phyloP scores from a whole-genome alignment of 2,329 filamentous ascomycete species.

The Dryadomyces quercus-mongolicae region DNA sequence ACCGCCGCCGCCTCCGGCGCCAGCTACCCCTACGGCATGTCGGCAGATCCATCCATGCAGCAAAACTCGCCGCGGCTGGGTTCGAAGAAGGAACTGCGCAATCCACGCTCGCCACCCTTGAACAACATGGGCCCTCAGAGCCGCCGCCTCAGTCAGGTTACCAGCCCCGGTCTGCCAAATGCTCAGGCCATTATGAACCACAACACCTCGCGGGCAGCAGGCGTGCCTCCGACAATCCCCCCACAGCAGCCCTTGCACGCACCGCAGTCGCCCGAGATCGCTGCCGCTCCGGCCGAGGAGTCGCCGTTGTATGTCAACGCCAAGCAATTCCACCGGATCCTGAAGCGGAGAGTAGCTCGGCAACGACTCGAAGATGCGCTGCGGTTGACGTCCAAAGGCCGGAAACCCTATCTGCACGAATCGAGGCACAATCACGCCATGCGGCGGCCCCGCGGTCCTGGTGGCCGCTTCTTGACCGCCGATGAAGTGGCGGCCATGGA shows the following conservation, averaged over 20 bases:
- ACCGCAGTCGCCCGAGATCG: conserved; percentile 69
- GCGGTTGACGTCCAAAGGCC: conserved; percentile 82
- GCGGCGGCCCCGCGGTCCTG: conserved; percentile 84
- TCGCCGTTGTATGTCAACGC: conserved; percentile 96
- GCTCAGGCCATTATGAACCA: conserved; percentile 70
- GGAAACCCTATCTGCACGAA: conserved; percentile 95
- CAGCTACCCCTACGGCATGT: conserved; percentile 54
- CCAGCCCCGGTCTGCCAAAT: conserved; percentile 61
- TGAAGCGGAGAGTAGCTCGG: conserved; percentile 85
- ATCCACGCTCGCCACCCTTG: conserved; percentile 68
- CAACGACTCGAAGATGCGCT: conserved; percentile 90
- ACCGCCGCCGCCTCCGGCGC: conserved; percentile 86
- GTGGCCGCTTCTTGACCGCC: conserved; percentile 88
- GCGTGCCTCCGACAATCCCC: conserved; percentile 46
- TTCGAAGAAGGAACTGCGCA: conserved; percentile 60
- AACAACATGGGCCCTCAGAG: conserved; percentile 43
- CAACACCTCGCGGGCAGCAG: conserved; percentile 34
- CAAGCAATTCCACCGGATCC: conserved; percentile 94
- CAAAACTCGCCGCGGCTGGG: conserved; percentile 69
- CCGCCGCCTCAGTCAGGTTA: conserved; percentile 63
- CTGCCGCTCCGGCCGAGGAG: conserved; percentile 64
- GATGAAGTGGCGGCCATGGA: conserved; percentile 92
- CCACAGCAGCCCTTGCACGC: conserved; percentile 54
- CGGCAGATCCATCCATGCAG: conserved; percentile 54
- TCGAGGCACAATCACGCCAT: conserved; percentile 97